Conservation (phyloP, 306 rosid species). For the Begonia loranthoides region DNA sequence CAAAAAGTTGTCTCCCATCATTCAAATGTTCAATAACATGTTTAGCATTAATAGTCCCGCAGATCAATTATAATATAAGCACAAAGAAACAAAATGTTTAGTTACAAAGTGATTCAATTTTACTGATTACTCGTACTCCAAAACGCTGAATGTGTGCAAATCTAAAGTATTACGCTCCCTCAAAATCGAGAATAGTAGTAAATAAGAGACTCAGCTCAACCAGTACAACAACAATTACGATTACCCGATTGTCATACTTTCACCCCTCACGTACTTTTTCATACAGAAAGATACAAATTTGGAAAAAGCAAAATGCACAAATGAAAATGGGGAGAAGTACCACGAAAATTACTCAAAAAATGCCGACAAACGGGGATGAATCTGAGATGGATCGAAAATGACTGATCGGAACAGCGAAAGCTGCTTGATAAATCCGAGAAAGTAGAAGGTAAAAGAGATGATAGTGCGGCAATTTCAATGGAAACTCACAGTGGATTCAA, state of each 20-base stretch:
- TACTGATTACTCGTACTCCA: not conserved
- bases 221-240: not conserved
- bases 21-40: not conserved
- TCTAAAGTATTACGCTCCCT: conserved; percentile 1
- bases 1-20: conserved; percentile 1
- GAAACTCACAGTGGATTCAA: conserved; percentile 25
- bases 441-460: not conserved
- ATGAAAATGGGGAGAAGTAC: not conserved
- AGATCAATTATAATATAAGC: not conserved
- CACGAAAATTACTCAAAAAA: conserved; percentile 6
- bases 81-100: not conserved
- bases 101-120: not conserved
- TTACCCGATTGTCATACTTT: not conserved
- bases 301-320: not conserved
- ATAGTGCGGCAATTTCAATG: conserved; percentile 1
- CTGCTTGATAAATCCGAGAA: not conserved
- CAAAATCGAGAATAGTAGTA: conserved; percentile 1
- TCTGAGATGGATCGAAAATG: conserved; percentile 36
- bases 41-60: not conserved
- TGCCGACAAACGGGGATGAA: conserved; percentile 4
- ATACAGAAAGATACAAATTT: not conserved
- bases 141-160: not conserved
- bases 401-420: conserved; percentile 10
- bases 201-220: conserved; percentile 16
- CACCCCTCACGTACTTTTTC: not conserved